Percentiles rank a stretch among this genome's conserved stretches.
phyloP scores from a whole-genome alignment of 1,284 basidiomycete genomes.

The Microbotryum scabiosae region DNA sequence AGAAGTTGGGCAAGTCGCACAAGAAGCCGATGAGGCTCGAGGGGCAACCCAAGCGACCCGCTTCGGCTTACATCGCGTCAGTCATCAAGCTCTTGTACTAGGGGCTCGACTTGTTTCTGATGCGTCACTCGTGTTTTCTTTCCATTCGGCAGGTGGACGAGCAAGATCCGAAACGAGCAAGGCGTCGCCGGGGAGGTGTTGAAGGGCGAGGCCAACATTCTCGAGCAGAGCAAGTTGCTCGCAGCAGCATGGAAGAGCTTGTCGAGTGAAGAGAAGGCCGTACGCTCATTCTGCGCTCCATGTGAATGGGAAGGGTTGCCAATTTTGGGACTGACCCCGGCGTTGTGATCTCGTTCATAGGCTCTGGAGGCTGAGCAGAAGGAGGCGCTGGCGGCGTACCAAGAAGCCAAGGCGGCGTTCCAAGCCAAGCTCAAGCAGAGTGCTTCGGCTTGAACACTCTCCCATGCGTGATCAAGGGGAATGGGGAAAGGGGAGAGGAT shows the following conservation, averaged over 20 bases:
- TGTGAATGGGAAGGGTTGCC: not conserved
- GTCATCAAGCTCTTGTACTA: not conserved
- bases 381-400: too few species aligned
- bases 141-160: constrained; percentile 9
- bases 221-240: constrained; percentile 17
- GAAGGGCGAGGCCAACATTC: constrained; percentile 13
- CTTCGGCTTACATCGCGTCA: constrained; percentile 18
- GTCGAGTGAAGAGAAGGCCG: constrained; percentile 15
- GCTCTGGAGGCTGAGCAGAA: too few species aligned
- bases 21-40: constrained; percentile 8
- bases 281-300: not conserved
- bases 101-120: not conserved
- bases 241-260: constrained; percentile 18
- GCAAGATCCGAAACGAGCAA: constrained; percentile 4
- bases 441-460: too few species aligned
- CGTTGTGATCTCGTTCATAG: too few species aligned
- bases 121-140: not conserved
- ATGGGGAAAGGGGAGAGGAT: too few species aligned
- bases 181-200: constrained; percentile 5
- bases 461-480: too few species aligned
- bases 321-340: too few species aligned
- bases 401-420: too few species aligned
- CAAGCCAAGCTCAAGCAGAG: too few species aligned
- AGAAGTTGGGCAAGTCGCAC: constrained; percentile 13
- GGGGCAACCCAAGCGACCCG: constrained; percentile 22